Base-by-base conservation (phyloP, 1,284 basidiomycete species). In the Phlebopus sp. region DNA sequence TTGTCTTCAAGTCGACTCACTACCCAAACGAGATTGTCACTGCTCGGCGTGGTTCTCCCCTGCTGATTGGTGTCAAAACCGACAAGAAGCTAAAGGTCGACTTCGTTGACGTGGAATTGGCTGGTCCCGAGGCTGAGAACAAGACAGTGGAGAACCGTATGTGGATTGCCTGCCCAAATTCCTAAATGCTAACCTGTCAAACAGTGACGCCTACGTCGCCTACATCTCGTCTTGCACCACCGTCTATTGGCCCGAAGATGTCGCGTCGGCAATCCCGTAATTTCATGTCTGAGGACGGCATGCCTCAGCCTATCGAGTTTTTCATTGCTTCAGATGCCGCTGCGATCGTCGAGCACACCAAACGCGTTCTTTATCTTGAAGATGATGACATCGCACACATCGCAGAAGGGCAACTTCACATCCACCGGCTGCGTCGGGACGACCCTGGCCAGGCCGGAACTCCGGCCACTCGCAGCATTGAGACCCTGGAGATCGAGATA, bases 21-120 rank as follows among this genome's bases (percentile, higher is more conserved):
- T 99, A 86, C 79, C 97, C 97, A 43, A 92, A 96, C 61, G 92
- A 99, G 72, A 82, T 97, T 55, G 93, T 99, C 55, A 90, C 92
- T 49, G 92, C 95, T 51, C 92, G 95, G 61, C 92, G 97, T 63
- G 97, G 97, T 63, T 99, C 96, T 23, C 97, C 97, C 19, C 84
- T 99, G 23, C 74, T 99, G 49, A 88, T 99, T 63, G 97, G 97
- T 76, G 96, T 99, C 69, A 99, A 99, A 87, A 98, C 97, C 30
- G 96, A 99, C 69, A 95, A 96, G 81, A 99, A 99, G 75, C 83
- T 99, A 68, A 99, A 99, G 78, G 96, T 98, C 42, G 97, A 99
- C 76, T 99, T 99, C 67, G 96, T 99, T 49, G 97, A 99, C 70
- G 97, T 99, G 53, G 95, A 99, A 69, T 85, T 97, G 62, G 82